Percentiles rank a stretch among this genome's conserved stretches.
Conservation (phyloP, 495 filamentous ascomycete species). For the Amorphotheca resinae region DNA sequence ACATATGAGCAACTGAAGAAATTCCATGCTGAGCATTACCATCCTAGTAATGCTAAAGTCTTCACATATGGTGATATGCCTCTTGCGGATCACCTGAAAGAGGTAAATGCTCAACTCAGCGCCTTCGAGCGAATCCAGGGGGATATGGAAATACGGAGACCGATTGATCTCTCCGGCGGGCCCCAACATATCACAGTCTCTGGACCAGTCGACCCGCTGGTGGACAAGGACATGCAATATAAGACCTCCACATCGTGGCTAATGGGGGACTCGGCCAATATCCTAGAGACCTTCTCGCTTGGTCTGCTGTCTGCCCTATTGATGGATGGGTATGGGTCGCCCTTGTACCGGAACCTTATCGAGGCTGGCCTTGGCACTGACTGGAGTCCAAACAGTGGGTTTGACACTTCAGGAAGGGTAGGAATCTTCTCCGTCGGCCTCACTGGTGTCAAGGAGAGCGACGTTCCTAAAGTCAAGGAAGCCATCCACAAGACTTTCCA, state of each 20-base stretch:
- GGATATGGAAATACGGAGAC: slow-evolving; percentile 61
- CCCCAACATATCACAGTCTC: slow-evolving; percentile 55
- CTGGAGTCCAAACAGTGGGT: slow-evolving; percentile 88
- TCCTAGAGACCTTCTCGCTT: slow-evolving; percentile 76
- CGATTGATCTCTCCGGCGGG: slow-evolving; percentile 56
- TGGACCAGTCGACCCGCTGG: slow-evolving; percentile 81
- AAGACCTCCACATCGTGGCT: slow-evolving; percentile 93
- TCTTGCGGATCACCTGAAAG: slow-evolving; percentile 60
- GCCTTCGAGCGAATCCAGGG: slow-evolving; percentile 54
- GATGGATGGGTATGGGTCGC: slow-evolving; percentile 89
- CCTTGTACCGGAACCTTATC: slow-evolving; percentile 80
- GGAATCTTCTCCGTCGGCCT: slow-evolving; percentile 85
- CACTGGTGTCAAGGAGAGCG: slow-evolving; percentile 67
- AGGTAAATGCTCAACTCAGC: slow-evolving; percentile 59
- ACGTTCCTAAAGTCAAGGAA: slow-evolving; percentile 64
- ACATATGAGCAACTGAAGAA: slow-evolving; percentile 74
- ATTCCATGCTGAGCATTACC: slow-evolving; percentile 86
- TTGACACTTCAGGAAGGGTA: slow-evolving; percentile 59
- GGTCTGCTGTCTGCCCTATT: slow-evolving; percentile 69
- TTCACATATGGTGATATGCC: slow-evolving; percentile 95
- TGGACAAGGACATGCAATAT: slow-evolving; percentile 72
- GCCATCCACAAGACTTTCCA: slow-evolving; percentile 56
- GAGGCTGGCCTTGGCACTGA: slow-evolving; percentile 85
- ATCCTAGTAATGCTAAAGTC: slow-evolving; percentile 91
- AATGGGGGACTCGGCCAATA: slow-evolving; percentile 66